These are phyloP conservation scores for Artemisia tridentata DNA, from an alignment of 129 eudicot species.

Conservation along the genomic window DNA sequence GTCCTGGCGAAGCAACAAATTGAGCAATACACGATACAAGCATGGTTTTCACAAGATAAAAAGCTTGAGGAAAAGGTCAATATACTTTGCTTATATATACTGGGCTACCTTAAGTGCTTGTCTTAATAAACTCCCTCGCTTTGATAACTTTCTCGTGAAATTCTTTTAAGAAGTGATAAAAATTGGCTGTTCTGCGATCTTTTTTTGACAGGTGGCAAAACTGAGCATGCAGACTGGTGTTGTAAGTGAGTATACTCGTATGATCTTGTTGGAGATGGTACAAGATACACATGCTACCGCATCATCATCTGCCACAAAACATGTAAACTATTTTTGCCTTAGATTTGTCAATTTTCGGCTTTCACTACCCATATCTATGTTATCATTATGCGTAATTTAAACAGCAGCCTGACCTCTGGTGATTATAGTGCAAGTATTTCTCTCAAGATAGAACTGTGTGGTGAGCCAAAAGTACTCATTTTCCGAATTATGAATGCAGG, in stretches of 20 bases:
- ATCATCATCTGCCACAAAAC: constrained; percentile 29
- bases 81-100: background rate
- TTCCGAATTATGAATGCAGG: constrained; percentile 18
- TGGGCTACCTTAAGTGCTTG: too few species aligned
- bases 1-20: constrained; percentile 66
- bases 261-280: constrained; percentile 62
- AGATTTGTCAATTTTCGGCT: background rate
- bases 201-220: constrained; percentile 57
- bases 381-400: background rate
- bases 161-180: too few species aligned
- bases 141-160: too few species aligned
- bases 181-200: background rate
- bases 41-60: constrained; percentile 67
- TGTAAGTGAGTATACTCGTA: constrained; percentile 73
- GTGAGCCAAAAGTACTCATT: too few species aligned
- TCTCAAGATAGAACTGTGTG: background rate
- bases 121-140: too few species aligned
- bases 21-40: constrained; percentile 63
- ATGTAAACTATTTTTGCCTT: constrained; percentile 28
- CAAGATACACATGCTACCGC: constrained; percentile 35
- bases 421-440: background rate
- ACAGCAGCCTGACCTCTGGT: background rate
- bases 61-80: constrained; percentile 73
- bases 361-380: background rate
- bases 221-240: constrained; percentile 53